Evolutionary conservation across 176 grass and related monocot genomes (phyloP), one percentile per base, ranked within the genome.

Genomic region (Leersia perrieri): DNA sequence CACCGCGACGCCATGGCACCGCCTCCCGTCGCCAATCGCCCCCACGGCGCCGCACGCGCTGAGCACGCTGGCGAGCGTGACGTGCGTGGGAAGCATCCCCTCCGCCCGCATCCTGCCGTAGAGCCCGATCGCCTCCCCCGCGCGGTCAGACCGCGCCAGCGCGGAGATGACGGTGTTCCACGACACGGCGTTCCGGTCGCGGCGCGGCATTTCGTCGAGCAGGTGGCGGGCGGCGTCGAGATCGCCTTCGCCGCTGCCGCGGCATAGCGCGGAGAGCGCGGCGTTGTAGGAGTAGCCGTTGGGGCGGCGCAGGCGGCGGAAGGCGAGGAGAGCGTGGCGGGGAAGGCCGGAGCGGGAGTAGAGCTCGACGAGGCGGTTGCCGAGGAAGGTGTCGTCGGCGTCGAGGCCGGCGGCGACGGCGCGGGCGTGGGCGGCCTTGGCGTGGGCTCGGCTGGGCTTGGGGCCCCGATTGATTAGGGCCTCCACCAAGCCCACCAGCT

Each of bases 351-450:
- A 88, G 63, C 79, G 91, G 22, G 94, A 85, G 76, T 97, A 97
- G 66, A 94, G 91, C 80, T 97, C 89, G 85, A 97, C 87, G 76
- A 97, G 80, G 87, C 91, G 91, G 82, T 97, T 97, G 73, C 84
- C 82, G 74, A 97, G 89, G 91, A 94, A 97, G 66, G 85, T 92
- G 66, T 97, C 89, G 66, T 97, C 89, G 27, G 32, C 75, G 71
- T 83, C 83, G 87, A 93, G 91, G 58, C 87, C 91, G 73, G 39
- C 85, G 80, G 74, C 78, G 76, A 97, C 33, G 66, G 90, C 80
- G 69, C 82, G 85, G 60, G 94, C 89, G 87, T 97, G 94, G 73
- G 84, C 57, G 39, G 87, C 87, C 71, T 85, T 80, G 33, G 87
- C 82, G 22, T 76, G 64, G 6, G 65, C 22, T 31, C 76, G 71